Evolutionary conservation across 2,329 filamentous ascomycete genomes (phyloP).

Genomic region (Exophiala calicioides): DNA sequence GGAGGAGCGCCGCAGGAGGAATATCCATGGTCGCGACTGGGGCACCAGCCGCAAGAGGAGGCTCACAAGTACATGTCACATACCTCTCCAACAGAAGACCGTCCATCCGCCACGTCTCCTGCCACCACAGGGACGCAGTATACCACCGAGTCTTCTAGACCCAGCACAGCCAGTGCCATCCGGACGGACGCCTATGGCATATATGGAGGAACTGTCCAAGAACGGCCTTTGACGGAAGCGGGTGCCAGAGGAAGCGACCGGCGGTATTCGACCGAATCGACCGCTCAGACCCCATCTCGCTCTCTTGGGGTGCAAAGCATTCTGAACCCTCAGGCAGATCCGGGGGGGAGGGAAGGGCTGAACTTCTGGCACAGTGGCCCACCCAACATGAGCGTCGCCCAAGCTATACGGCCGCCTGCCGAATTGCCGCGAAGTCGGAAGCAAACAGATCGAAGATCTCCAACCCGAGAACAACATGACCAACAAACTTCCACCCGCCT

Average conservation of each 20-base stretch:
- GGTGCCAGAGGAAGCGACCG: slow-evolving; percentile 7
- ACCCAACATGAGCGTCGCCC: slow-evolving; percentile 13
- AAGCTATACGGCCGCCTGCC: slow-evolving; percentile 31
- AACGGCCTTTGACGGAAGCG: slow-evolving; percentile 13
- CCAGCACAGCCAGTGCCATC: slow-evolving; percentile 20
- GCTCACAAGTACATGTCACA: slow-evolving; percentile 31
- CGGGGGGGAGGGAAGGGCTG: slow-evolving; percentile 9
- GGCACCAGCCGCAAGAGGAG: slow-evolving; percentile 26
- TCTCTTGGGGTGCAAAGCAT: slow-evolving; percentile 48
- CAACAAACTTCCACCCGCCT: slow-evolving; percentile 3
- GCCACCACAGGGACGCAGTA: slow-evolving; percentile 15
- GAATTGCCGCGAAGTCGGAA: slow-evolving; percentile 29
- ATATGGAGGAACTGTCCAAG: slow-evolving; percentile 13
- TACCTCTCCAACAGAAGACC: slow-evolving; percentile 18
- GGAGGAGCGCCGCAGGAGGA: slow-evolving; percentile 27
- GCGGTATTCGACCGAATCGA: slow-evolving; percentile 18
- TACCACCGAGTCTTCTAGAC: slow-evolving; percentile 20
- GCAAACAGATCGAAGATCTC: slow-evolving; percentile 26
- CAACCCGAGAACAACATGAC: slow-evolving; percentile 18
- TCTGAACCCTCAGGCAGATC: slow-evolving; percentile 44
- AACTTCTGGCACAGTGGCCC: slow-evolving; percentile 7
- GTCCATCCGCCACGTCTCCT: slow-evolving; percentile 20
- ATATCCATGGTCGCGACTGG: slow-evolving; percentile 27
- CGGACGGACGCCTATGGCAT: slow-evolving; percentile 20
- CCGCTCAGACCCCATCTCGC: slow-evolving; percentile 28